Percentiles rank a stretch among this genome's conserved stretches.
Conservation (phyloP, 805 yeast genomes). For the Lipomyces yamadae region DNA sequence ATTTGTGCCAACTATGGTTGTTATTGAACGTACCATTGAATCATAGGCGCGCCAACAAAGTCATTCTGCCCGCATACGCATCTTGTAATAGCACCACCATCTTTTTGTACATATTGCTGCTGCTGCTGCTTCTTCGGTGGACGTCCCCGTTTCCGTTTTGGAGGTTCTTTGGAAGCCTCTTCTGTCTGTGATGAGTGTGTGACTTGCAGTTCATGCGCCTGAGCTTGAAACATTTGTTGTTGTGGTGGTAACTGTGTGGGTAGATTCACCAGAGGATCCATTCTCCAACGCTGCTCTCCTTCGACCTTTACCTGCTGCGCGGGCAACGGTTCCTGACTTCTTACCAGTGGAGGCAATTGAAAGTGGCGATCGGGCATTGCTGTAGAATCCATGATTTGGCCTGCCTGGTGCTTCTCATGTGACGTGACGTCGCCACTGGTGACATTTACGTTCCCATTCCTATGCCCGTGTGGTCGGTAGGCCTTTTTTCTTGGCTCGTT, state of each 20-base stretch:
- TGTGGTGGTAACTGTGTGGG: conserved; percentile 10
- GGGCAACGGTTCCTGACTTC: background rate
- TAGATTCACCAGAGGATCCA: background rate
- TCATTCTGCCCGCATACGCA: conserved; percentile 28
- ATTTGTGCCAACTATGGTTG: background rate
- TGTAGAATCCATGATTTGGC: background rate
- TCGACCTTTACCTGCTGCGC: background rate
- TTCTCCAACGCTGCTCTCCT: background rate
- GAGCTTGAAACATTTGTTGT: conserved; percentile 11
- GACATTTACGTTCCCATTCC: conserved; percentile 22
- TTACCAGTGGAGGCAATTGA: background rate
- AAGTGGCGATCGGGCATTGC: background rate
- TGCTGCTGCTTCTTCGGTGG: conserved; percentile 18
- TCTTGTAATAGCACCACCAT: conserved; percentile 18
- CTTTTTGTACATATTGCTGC: background rate
- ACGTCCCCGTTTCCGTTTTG: conserved; percentile 29
- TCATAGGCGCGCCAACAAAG: conserved; percentile 34
- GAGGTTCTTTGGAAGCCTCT: conserved; percentile 2
- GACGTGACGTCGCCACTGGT: conserved; percentile 13
- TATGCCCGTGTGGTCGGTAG: background rate
- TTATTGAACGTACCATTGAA: conserved; percentile 28
- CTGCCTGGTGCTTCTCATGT: background rate
- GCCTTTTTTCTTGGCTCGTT: background rate
- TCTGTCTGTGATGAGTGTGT: background rate
- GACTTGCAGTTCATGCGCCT: conserved; percentile 8